Base-by-base conservation (phyloP, 148 eudicot genomes). In the Chenopodium album region DNA sequence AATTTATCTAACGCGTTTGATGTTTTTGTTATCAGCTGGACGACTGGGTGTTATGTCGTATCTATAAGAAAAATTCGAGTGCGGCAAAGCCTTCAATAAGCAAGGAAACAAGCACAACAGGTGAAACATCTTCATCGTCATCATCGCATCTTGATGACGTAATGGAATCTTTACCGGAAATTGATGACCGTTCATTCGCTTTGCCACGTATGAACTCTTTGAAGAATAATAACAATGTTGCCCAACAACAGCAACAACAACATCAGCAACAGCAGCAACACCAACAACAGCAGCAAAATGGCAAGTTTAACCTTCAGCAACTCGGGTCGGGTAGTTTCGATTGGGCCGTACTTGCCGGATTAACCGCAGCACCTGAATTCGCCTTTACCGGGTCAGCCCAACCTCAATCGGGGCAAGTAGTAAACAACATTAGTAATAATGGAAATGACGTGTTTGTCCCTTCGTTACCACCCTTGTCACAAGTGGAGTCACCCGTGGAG, bases 31-130 rank as follows among this genome's bases (percentile, higher is more conserved):
- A 32, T 14, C 88, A 92, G 97, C 72, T 93, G 86, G 97, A 93
- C 75, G 93, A 91, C 37, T 93, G 94, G 97, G 97, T 93, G 48
- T 79, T 93, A 71, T 93, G 97, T 78, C 82, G 97, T 52, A 91
- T 93, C 48, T 93, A 93, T 86, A 88, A 91, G 86, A 93, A 91
- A 82, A 93, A 74, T 56, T 92, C 94, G 37, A 79, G 89, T 20
- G 92, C 82, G 19, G 86, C 83, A 8, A 87, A 81, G 68, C 77
- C 91, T 56, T 65, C 83, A 1, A 56, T 63, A 9, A 79, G 85
- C 84, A 82, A 62, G 14, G 93, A 90, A 41, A 41, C 44, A 41
- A 41, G 41, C 78, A 79, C 32, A 90, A 86, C 83, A 6, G 88
- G 86, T 28, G 89, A 85, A 11, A 80, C 84, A 0, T 82, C 91